These are phyloP conservation scores for Rhododendron molle DNA, from an alignment of 148 eudicot genomes.

Conservation along the genomic window DNA sequence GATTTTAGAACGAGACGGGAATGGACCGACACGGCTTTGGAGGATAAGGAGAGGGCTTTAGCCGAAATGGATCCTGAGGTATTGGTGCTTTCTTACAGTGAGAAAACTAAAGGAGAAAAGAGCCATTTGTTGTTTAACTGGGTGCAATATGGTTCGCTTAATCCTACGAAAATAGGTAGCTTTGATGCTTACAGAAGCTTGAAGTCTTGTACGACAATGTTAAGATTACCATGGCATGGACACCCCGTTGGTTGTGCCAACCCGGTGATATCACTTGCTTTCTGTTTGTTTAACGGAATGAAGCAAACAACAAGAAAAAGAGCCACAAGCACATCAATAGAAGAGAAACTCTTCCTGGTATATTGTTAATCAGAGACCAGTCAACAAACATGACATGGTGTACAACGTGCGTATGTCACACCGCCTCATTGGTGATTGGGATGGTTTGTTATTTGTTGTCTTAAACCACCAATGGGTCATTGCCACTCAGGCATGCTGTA, in stretches of 20 bases:
- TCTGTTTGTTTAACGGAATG: not conserved
- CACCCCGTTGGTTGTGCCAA: not conserved
- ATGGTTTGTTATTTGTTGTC: not conserved
- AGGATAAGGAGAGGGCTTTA: slow-evolving; percentile 42
- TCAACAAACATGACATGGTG: not conserved
- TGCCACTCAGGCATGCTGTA: not conserved
- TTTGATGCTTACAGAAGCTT: not conserved
- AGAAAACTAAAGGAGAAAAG: not conserved
- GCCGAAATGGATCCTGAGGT: slow-evolving; percentile 79
- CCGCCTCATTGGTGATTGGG: not conserved
- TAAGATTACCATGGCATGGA: not conserved
- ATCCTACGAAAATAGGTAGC: not conserved
- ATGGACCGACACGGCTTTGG: slow-evolving; percentile 33
- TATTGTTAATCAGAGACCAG: not conserved
- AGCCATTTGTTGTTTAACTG: not conserved
- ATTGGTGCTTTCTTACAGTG: slow-evolving; percentile 3
- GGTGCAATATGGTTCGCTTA: not conserved
- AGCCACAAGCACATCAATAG: not conserved
- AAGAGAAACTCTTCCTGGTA: not conserved
- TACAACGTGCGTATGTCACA: not conserved
- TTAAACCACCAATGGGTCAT: not conserved
- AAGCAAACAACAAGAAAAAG: not conserved
- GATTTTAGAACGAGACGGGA: slow-evolving; percentile 19
- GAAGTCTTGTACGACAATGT: not conserved
- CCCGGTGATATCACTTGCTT: not conserved